Base-by-base conservation (phyloP, 768 basidiomycete species). In the Candolleomyces eurysporus region DNA sequence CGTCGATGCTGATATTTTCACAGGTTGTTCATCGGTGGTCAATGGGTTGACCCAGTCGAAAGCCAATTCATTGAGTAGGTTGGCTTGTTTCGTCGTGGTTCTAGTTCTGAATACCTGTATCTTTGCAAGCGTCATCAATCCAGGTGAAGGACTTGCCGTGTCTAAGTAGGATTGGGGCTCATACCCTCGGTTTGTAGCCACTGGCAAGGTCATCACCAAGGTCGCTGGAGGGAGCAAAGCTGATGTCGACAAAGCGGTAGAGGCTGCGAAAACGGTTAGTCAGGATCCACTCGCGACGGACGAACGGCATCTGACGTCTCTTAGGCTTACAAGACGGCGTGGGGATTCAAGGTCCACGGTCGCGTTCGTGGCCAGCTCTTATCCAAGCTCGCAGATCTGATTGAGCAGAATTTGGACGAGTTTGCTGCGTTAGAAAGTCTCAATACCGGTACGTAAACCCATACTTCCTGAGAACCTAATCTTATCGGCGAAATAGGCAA, bases 221-320 rank as follows among this genome's bases (percentile, higher is more conserved):
- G 74, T 92, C 61, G 72, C 84, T 0, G 84, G 83, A 69, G 92
- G 81, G 31, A 84, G 84, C 2, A 60, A 79, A 9, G 81, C 84
- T 63, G 94, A 96, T 68, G 85, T 96, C 63, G 90, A 96, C 71
- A 66, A 71, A 51, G 93, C 93, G 0, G 92, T 94, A 60, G 73
- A 78, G 4, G 87, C 82, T 45, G 90, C 90, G 0, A 80, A 84
- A 61, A 83, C 80, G 68, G 85, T 86, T 22, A 45, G 22, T 58
- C 26, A 8, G 6, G 36, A 36, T 36, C 6, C 6, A 7, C 11
- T 36, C 36, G 1, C 2, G 4, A 17, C 45, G 14, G 16, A 17
- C 45, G 19, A 46, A 46, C 4, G 17, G 6, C 3, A 46, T 11
- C 45, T 46, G 5, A 21, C n/a, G 14, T 59, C 40, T 1, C 10